Base-by-base conservation (phyloP, 768 basidiomycete genomes). In the Imleria badia region DNA sequence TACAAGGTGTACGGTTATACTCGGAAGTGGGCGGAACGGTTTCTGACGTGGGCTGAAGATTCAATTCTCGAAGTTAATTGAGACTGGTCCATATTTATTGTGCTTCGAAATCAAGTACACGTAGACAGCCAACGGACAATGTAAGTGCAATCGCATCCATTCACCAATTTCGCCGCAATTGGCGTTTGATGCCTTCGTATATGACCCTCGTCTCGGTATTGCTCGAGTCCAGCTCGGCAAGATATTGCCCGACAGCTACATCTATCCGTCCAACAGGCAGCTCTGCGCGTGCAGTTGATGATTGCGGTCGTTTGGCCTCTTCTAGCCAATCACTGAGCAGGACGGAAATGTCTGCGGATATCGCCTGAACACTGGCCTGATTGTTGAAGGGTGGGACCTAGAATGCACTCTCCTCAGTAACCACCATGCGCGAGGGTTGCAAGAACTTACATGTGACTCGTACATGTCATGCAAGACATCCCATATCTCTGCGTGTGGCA, bases 401-500 rank as follows among this genome's bases (percentile, higher is more conserved):
- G 6, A 33, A 31, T 54, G 17, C 29, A 48, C 29, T 35, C 54
- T 30, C 20, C 20, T 63, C 22, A 55, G 51, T 14, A 35, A 29
- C 43, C 36, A 19, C 3, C 12, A 43, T 26, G 43, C 39, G 13
- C 52, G 49, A 48, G 54, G 55, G 30, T 26, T 36, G 30, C 13
- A 39, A 19, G 48, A 23, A 69, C 77, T 63, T 70, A 94, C 94
- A 75, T 93, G 89, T 23, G 89, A 90, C 67, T 93, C 89, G 58
- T 91, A 90, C 81, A 93, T 87, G 66, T 87, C 87, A 60, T 91
- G 87, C 59, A 92, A 78, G 20, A 88, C 82, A 60, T 91, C 87
- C 83, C 93, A 96, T 49, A 95, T 79, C 53, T 94, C 90, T 34
- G 81, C 76, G 61, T 83, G 87, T 10, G 91, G 87, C 22, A 95